Evolutionary conservation across 257 asterid genomes (phyloP).

Genomic region (Ligustrum vulgare): DNA sequence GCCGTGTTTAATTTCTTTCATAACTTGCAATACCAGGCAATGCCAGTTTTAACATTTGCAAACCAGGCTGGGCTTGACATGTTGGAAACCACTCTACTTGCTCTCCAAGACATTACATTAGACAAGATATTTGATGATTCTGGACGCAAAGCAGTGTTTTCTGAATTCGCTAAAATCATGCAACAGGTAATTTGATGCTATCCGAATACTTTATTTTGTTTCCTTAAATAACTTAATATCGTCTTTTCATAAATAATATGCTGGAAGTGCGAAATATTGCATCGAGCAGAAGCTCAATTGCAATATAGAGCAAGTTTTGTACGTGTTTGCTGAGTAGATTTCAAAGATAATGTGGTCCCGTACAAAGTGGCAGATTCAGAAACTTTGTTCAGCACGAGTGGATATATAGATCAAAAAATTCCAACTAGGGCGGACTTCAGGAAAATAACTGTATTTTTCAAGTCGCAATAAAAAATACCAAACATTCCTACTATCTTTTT

Average conservation of each 20-base stretch:
- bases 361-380: no score
- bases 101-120: conserved; percentile 79
- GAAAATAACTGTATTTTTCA: no score
- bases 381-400: no score
- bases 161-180: conserved; percentile 81
- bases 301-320: background rate
- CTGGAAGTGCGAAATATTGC: background rate
- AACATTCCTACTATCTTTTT: no score
- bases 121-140: conserved; percentile 84
- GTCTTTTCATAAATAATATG: background rate
- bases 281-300: background rate
- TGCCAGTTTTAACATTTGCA: conserved; percentile 78
- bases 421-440: no score
- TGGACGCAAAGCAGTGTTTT: conserved; percentile 68
- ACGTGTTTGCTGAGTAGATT: background rate
- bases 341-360: background rate
- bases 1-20: background rate
- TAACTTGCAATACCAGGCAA: conserved; percentile 49
- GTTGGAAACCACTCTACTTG: conserved; percentile 89
- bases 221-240: background rate
- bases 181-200: conserved; percentile 59
- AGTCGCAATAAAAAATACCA: no score
- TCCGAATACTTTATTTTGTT: background rate
- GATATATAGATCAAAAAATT: no score
- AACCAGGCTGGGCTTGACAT: conserved; percentile 94